phyloP scores from a whole-genome alignment of 257 asterid genomes.

The Solanum acaule region DNA sequence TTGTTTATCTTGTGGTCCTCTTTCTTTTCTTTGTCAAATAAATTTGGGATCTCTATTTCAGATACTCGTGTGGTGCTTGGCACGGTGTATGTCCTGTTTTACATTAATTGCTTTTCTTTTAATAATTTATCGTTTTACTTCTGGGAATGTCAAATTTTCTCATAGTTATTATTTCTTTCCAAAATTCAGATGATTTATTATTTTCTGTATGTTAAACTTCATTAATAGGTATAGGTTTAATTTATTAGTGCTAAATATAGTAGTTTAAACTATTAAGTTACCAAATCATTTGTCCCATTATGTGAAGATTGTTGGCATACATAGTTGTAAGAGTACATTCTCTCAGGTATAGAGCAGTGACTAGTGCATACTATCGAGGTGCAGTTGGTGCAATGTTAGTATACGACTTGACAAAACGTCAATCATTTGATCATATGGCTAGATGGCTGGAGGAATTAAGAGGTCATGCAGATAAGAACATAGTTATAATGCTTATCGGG shows the following conservation, averaged over 20 bases:
- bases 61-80: no score
- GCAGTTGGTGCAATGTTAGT: conserved; percentile 91
- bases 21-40: not conserved
- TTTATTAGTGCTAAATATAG: not conserved
- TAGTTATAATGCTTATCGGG: conserved; percentile 73
- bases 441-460: conserved; percentile 86
- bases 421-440: conserved; percentile 83
- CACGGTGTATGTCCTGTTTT: not conserved
- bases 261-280: not conserved
- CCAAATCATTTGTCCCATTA: not conserved
- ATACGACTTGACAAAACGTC: conserved; percentile 69
- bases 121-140: no score
- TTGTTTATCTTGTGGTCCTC: not conserved
- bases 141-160: no score
- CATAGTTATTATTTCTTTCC: not conserved
- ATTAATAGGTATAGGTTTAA: not conserved
- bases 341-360: conserved; percentile 71
- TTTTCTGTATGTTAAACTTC: not conserved
- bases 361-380: conserved; percentile 83
- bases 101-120: no score
- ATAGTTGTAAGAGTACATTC: not conserved
- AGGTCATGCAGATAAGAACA: conserved; percentile 78
- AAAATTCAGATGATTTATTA: not conserved
- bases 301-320: not conserved
- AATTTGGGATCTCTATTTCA: no score